These are phyloP conservation scores for Erysimum pusillum DNA, from an alignment of 441 rosid genomes.

Conservation along the genomic window DNA sequence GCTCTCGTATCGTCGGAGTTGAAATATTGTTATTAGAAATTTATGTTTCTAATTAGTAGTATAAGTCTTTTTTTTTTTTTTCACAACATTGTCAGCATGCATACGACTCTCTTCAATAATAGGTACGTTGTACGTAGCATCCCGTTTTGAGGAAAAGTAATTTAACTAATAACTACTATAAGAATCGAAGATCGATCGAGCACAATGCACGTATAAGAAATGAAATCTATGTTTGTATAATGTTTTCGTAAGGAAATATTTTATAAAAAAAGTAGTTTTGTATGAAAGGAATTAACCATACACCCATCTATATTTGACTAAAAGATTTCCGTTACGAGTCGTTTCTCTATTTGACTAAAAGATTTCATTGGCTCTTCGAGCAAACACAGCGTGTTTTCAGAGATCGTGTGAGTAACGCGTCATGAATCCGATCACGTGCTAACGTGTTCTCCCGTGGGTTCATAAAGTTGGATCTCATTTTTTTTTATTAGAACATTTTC, in stretches of 20 bases:
- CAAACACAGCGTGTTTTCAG: neutral
- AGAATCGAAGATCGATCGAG: neutral
- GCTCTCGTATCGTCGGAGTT: no score
- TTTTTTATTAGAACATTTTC: neutral
- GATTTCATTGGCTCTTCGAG: neutral
- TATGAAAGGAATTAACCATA: neutral
- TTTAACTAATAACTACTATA: neutral
- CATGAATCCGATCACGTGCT: neutral
- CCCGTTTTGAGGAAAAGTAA: no score
- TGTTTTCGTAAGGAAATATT: neutral
- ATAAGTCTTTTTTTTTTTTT: neutral
- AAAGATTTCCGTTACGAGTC: neutral
- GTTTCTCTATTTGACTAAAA: conserved; percentile 2
- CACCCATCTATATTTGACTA: no score
- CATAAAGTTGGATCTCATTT: neutral
- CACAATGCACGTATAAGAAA: neutral
- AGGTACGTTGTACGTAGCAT: no score
- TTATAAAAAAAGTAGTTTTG: neutral
- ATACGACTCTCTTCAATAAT: neutral
- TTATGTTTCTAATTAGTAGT: neutral
- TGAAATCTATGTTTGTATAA: neutral
- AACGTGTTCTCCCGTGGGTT: neutral
- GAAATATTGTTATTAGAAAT: neutral
- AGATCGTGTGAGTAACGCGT: conserved; percentile 21
- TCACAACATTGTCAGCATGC: no score